Conservation (phyloP, 1,284 basidiomycete species). For the Ustilago lituana region DNA sequence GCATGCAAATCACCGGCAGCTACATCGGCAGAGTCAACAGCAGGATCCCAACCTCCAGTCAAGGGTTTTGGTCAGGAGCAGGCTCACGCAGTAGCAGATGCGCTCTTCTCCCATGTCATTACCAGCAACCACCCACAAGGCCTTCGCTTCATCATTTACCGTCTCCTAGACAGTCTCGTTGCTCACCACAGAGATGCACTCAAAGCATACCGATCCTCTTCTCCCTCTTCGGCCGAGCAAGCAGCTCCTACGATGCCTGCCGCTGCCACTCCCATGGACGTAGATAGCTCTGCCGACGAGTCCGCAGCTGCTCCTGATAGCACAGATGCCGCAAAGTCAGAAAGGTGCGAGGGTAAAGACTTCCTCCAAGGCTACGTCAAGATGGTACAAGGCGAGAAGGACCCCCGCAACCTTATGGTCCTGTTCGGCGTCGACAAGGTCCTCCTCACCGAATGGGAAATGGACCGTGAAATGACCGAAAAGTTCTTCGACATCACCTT, state of each 20-base stretch:
- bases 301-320: neutral
- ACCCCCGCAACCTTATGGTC: slow-evolving; percentile 90
- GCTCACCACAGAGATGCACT: slow-evolving; percentile 73
- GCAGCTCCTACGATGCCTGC: neutral
- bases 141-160: slow-evolving; percentile 82
- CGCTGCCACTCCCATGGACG: slow-evolving; percentile 12
- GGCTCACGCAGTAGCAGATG: slow-evolving; percentile 75
- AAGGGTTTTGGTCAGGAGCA: slow-evolving; percentile 79
- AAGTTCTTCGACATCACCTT: slow-evolving; percentile 93
- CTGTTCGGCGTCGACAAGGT: slow-evolving; percentile 88
- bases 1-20: slow-evolving; percentile 25
- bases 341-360: slow-evolving; percentile 70
- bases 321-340: slow-evolving; percentile 8
- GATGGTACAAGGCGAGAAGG: slow-evolving; percentile 93
- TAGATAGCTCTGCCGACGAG: slow-evolving; percentile 15
- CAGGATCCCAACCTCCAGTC: slow-evolving; percentile 50
- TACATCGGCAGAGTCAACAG: slow-evolving; percentile 5
- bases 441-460: slow-evolving; percentile 85
- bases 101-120: slow-evolving; percentile 79
- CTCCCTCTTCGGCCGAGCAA: neutral
- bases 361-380: slow-evolving; percentile 80
- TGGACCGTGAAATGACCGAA: slow-evolving; percentile 74
- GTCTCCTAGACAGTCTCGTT: slow-evolving; percentile 82
- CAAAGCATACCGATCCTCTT: slow-evolving; percentile 15
- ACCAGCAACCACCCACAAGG: slow-evolving; percentile 85